Evolutionary conservation across 768 basidiomycete genomes (phyloP).

Genomic region (Lactifluus volemus): DNA sequence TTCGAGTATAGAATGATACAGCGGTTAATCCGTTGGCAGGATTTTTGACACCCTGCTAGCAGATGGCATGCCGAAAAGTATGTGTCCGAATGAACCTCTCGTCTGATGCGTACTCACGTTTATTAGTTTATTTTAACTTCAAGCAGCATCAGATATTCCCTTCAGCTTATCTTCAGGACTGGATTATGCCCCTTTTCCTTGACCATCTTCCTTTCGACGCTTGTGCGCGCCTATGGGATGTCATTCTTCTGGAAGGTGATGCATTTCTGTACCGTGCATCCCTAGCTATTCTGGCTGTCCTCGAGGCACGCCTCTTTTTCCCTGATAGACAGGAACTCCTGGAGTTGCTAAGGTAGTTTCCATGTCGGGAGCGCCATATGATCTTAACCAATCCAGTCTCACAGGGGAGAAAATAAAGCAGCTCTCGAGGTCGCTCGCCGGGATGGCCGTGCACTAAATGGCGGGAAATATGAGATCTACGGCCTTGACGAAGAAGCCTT

Average conservation of each 20-base stretch:
- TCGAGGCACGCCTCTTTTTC: conserved; percentile 84
- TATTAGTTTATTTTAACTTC: conserved; percentile 87
- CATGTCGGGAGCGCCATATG: conserved; percentile 1
- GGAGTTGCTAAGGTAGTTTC: conserved; percentile 57
- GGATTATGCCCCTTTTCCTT: conserved; percentile 74
- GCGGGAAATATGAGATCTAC: conserved; percentile 80
- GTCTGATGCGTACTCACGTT: not conserved
- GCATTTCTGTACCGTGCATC: conserved; percentile 81
- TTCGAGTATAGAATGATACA: not conserved
- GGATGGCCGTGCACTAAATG: conserved; percentile 52
- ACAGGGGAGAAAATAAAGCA: conserved; percentile 74
- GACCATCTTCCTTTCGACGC: conserved; percentile 88
- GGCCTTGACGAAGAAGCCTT: conserved; percentile 77
- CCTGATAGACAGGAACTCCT: conserved; percentile 74
- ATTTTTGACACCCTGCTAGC: conserved; percentile 90
- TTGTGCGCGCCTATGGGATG: conserved; percentile 85
- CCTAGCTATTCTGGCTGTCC: conserved; percentile 71
- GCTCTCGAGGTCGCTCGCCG: conserved; percentile 74
- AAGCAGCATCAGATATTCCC: conserved; percentile 90
- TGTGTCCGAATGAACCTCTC: conserved; percentile 21
- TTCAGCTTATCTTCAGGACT: conserved; percentile 70
- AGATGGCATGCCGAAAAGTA: conserved; percentile 91
- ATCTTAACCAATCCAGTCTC: not conserved
- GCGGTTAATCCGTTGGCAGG: conserved; percentile 30
- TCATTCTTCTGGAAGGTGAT: conserved; percentile 80